Conservation (phyloP, 371 early-diverging fungal genomes). For the Choanephora cucurbitarum region DNA sequence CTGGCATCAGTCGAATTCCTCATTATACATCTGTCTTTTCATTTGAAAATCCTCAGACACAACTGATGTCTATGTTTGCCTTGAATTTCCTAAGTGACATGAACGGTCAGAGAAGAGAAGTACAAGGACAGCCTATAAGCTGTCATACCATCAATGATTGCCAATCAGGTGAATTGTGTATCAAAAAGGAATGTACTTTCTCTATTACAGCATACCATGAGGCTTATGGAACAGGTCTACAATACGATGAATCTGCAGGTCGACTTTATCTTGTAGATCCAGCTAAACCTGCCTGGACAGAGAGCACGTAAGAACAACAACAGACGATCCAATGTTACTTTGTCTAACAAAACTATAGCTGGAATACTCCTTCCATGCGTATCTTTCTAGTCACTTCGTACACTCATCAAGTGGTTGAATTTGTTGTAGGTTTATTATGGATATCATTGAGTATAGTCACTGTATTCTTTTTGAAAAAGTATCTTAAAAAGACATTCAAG, state of each 20-base stretch:
- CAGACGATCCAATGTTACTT: not conserved
- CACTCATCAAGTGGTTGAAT: constrained; percentile 58
- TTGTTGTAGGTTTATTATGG: constrained; percentile 63
- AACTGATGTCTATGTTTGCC: constrained; percentile 39
- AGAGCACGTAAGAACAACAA: constrained; percentile 65
- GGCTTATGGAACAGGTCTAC: constrained; percentile 75
- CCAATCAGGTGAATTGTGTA: constrained; percentile 48
- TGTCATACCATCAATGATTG: constrained; percentile 46
- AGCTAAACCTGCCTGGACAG: constrained; percentile 67
- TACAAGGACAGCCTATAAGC: constrained; percentile 8
- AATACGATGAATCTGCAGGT: constrained; percentile 53
- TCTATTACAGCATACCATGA: constrained; percentile 66
- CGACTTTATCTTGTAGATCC: constrained; percentile 59
- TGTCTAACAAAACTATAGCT: constrained; percentile 39
- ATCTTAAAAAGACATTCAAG: constrained; percentile 49
- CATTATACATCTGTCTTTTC: constrained; percentile 50
- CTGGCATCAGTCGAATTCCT: constrained; percentile 32
- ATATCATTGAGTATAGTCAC: constrained; percentile 32
- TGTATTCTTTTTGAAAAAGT: constrained; percentile 39
- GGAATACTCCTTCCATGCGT: constrained; percentile 56
- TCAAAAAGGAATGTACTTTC: constrained; percentile 53
- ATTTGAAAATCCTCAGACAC: constrained; percentile 42
- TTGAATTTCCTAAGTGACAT: constrained; percentile 58
- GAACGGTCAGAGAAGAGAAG: constrained; percentile 18
- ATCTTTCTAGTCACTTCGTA: constrained; percentile 60